Evolutionary conservation across 805 yeast genomes (phyloP), one percentile per base, ranked within the genome.

Genomic region (Nakazawaea populi): DNA sequence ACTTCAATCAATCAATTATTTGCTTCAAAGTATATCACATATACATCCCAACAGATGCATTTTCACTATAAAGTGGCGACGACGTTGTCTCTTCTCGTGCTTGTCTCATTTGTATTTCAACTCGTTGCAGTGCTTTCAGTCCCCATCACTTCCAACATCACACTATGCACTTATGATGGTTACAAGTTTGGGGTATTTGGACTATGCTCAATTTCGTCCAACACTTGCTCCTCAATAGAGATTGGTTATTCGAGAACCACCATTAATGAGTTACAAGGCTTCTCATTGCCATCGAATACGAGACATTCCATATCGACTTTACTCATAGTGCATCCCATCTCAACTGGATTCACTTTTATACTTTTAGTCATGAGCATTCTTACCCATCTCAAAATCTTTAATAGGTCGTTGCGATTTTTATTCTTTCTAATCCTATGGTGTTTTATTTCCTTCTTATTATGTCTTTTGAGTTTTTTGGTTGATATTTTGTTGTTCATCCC

Each of bases 401-500:
- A 59, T 28, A 34, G 60, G 36, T 71, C 73, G 4, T 60, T 78
- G 5, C 60, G 65, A 38, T 77, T 72, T 52, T 67, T 86, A 45
- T 70, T 83, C 51, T 58, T 76, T 18, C 65, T 82, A 57, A 73
- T 86, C 37, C 57, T 84, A 2, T 72, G 86, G 66, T 75, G 89
- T 1, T 62, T 87, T 42, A 82, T 89, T 1, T 73, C 89, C 0
- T 89, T 90, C 58, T 61, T 91, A 51, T 71, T 86, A 41, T 71
- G 87, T 1, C 67, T 91, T 46, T 71, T 92, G 47, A 83, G 91
- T 6, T 87, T 92, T 56, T 69, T 91, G 53, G 89, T 89, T 3
- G 98, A 92, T 63, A 78, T 91, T 38, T 65, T 91, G 40, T 65
- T 92, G 47, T 92, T 92, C 59, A 76, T 84, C 1, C 87, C 91